Conservation (phyloP, 768 basidiomycete species). For the Trametes sanguinea region DNA sequence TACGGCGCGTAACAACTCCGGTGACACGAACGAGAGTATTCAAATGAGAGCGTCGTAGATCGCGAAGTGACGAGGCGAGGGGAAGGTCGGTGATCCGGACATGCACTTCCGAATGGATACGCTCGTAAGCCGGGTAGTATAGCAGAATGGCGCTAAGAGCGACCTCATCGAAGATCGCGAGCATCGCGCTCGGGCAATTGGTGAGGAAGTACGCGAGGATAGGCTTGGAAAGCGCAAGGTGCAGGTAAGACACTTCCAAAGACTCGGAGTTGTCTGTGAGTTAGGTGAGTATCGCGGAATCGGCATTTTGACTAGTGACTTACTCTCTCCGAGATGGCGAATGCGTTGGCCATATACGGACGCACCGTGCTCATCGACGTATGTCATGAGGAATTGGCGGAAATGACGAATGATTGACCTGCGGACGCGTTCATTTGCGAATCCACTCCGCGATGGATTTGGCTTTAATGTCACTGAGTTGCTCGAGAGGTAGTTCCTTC, state of each 20-base stretch:
- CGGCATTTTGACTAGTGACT: constrained; percentile 26
- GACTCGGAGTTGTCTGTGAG: constrained; percentile 90
- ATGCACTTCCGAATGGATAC: constrained; percentile 97
- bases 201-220: constrained; percentile 97
- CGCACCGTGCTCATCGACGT: constrained; percentile 86
- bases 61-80: constrained; percentile 84
- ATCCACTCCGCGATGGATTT: constrained; percentile 99
- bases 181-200: constrained; percentile 91
- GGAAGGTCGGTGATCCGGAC: constrained; percentile 96
- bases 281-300: background rate
- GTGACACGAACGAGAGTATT: constrained; percentile 95
- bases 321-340: constrained; percentile 92
- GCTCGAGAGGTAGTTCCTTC: constrained; percentile 92
- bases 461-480: constrained; percentile 96
- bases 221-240: constrained; percentile 88
- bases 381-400: constrained; percentile 93
- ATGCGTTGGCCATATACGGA: constrained; percentile 96
- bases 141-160: constrained; percentile 92
- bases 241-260: constrained; percentile 95
- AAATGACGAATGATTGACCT: constrained; percentile 91
- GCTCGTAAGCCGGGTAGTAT: constrained; percentile 94
- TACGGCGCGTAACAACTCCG: constrained; percentile 94
- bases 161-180: constrained; percentile 92
- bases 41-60: constrained; percentile 87
- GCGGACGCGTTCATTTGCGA: constrained; percentile 87